Evolutionary conservation across 805 yeast genomes (phyloP).

Genomic region (Teunomyces panamensis): DNA sequence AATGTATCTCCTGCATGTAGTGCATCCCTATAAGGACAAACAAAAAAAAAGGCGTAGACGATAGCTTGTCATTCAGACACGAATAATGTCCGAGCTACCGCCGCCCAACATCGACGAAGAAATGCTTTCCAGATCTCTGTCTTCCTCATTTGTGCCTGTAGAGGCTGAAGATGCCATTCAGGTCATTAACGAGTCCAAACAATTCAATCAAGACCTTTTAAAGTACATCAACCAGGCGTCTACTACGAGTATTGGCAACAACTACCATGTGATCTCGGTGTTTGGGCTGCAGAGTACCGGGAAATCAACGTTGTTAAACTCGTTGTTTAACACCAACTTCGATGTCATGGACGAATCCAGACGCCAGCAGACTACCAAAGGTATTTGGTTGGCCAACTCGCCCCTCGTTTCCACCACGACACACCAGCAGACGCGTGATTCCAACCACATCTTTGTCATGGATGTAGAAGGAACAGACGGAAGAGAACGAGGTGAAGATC

Average conservation of each 20-base stretch:
- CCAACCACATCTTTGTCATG: constrained; percentile 63
- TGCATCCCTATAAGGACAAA: too few relatives aligned
- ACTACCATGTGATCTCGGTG: constrained; percentile 89
- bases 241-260: constrained; percentile 48
- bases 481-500: constrained; percentile 96
- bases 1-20: too few relatives aligned
- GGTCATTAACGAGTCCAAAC: constrained; percentile 59
- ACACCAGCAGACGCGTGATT: constrained; percentile 5
- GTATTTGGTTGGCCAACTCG: constrained; percentile 44
- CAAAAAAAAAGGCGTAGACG: neutral
- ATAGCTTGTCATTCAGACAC: neutral
- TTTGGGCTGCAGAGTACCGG: constrained; percentile 98
- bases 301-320: constrained; percentile 86
- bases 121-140: constrained; percentile 22
- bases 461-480: constrained; percentile 99
- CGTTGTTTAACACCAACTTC: constrained; percentile 79
- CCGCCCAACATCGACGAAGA: constrained; percentile 7
- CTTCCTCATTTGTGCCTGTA: constrained; percentile 41
- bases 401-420: constrained; percentile 30
- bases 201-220: constrained; percentile 41
- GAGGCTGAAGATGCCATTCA: constrained; percentile 49
- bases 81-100: neutral
- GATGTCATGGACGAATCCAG: constrained; percentile 88
- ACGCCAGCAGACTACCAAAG: constrained; percentile 77
- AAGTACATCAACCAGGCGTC: constrained; percentile 34